Percentiles rank a stretch among this genome's conserved stretches.
Conservation (phyloP, 108 stramenopile genomes). For the Cyclotella baltica region DNA sequence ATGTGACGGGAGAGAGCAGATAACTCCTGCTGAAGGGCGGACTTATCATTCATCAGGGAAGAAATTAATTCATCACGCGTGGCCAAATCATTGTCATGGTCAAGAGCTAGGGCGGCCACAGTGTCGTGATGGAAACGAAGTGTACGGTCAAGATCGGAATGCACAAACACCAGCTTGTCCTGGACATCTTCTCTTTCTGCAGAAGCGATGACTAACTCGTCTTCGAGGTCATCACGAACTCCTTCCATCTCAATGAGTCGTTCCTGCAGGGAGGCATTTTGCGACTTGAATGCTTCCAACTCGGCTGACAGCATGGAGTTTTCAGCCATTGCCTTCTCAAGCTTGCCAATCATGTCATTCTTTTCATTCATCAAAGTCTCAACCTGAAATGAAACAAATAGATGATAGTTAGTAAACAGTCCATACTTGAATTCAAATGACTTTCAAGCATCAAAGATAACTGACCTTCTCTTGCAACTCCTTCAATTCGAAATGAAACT, state of each 20-base stretch:
- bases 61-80: constrained; percentile 9
- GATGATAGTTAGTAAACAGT: no score
- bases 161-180: not conserved
- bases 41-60: constrained; percentile 15
- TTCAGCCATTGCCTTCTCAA: not conserved
- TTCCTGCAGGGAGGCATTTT: not conserved
- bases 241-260: not conserved
- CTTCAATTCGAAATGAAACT: constrained; percentile 11
- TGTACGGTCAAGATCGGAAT: constrained; percentile 23
- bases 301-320: constrained; percentile 1
- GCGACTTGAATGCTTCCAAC: constrained; percentile 13
- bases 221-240: constrained; percentile 21
- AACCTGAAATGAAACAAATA: no score
- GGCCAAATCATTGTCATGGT: not conserved
- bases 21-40: not conserved
- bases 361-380: constrained; percentile 23
- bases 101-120: not conserved
- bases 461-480: constrained; percentile 8
- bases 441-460: no score
- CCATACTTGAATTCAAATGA: no score
- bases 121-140: constrained; percentile 18
- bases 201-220: constrained; percentile 13
- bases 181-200: constrained; percentile 6
- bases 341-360: constrained; percentile 4
- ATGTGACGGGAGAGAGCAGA: not conserved